Evolutionary conservation across 1,284 basidiomycete genomes (phyloP).

Genomic region (Boletus smithii): DNA sequence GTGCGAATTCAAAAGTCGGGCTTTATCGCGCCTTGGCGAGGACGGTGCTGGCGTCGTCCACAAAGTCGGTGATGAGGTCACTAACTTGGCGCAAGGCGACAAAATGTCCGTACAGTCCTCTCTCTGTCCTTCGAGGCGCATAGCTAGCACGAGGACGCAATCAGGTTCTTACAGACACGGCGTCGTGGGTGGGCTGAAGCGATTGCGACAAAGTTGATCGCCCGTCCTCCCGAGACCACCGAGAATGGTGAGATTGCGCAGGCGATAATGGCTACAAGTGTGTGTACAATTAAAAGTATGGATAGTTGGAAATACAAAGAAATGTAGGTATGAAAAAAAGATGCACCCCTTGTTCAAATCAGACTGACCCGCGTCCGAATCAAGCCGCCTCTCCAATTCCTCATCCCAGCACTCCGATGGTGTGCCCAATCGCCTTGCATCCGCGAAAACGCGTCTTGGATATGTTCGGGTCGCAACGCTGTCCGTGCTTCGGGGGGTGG

Average conservation of each 20-base stretch:
- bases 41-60: conserved; percentile 16
- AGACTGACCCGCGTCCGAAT: conserved; percentile 76
- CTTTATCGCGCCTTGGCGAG: conserved; percentile 12
- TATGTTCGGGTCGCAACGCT: conserved; percentile 76
- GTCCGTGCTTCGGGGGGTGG: conserved; percentile 77
- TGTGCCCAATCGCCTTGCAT: conserved; percentile 85
- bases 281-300: background rate
- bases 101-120: background rate
- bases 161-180: too few relatives aligned
- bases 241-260: background rate
- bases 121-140: too few relatives aligned
- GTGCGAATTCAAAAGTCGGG: conserved; percentile 1
- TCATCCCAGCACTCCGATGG: conserved; percentile 76
- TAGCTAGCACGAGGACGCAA: too few relatives aligned
- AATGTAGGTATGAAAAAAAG: background rate
- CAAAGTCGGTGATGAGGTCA: conserved; percentile 10
- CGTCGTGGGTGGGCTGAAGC: conserved; percentile 10
- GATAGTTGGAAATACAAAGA: background rate
- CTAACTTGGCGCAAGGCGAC: conserved; percentile 6
- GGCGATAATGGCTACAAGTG: conserved; percentile 1
- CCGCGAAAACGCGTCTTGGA: conserved; percentile 83
- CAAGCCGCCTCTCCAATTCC: conserved; percentile 83
- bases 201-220: conserved; percentile 18
- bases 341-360: conserved; percentile 46
- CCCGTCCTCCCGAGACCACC: conserved; percentile 23